Percentiles rank a stretch among this genome's conserved stretches.
Conservation (phyloP, 176 grass and related monocot genomes). For the Hyparrhenia diplandra region DNA sequence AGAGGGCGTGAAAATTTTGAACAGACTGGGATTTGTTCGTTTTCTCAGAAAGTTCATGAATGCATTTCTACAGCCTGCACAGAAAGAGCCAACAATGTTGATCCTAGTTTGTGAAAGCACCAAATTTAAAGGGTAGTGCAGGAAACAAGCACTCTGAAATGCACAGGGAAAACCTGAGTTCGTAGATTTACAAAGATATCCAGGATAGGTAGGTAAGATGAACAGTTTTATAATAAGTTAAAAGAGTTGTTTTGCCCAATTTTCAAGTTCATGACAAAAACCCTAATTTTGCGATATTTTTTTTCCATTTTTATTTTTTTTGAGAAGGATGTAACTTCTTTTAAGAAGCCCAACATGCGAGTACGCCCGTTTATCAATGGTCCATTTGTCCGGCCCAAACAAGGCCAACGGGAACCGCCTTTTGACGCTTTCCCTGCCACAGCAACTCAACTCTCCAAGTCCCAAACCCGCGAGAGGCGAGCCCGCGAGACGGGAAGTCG, state of each 20-base stretch:
- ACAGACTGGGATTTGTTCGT: not conserved
- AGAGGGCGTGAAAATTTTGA: not conserved
- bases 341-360: not conserved
- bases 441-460: not conserved
- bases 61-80: not conserved
- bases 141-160: not conserved
- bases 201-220: no score
- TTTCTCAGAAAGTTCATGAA: not conserved
- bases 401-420: slow-evolving; percentile 8
- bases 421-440: not conserved
- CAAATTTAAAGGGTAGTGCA: not conserved
- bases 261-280: no score
- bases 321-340: not conserved
- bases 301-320: no score
- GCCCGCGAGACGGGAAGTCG: not conserved
- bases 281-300: no score
- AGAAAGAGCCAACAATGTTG: no score
- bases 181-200: not conserved
- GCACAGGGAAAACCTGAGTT: not conserved
- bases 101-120: not conserved
- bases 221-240: no score
- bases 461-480: not conserved
- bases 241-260: no score
- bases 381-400: not conserved
- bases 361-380: no score